Percentiles rank a stretch among this genome's conserved stretches.
phyloP scores from a whole-genome alignment of 2,329 filamentous ascomycete genomes.

The Diaporthe caulivora region DNA sequence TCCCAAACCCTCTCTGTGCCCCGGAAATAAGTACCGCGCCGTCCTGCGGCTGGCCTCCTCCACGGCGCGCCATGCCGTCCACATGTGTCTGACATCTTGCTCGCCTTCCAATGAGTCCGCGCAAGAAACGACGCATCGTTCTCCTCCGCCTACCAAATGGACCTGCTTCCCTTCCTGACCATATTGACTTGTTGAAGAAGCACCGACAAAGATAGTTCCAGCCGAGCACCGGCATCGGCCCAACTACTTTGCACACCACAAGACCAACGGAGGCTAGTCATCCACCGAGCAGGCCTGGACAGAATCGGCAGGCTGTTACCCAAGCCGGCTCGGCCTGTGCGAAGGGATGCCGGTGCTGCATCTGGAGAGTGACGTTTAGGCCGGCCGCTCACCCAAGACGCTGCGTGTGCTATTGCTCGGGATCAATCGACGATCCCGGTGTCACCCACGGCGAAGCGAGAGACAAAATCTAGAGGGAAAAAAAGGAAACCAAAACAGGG shows the following conservation, averaged over 20 bases:
- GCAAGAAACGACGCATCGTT: slow-evolving; percentile 29
- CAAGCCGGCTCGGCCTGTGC: slow-evolving; percentile 18
- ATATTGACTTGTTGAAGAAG: slow-evolving; percentile 29
- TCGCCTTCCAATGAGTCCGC: slow-evolving; percentile 16
- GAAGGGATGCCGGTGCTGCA: slow-evolving; percentile 16
- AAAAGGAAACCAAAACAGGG: neutral
- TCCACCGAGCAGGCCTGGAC: slow-evolving; percentile 15
- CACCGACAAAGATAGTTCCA: slow-evolving; percentile 3
- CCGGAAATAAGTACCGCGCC: too few species aligned
- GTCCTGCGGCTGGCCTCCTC: neutral
- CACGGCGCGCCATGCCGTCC: slow-evolving; percentile 28
- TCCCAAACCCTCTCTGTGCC: neutral
- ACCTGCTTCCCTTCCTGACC: slow-evolving; percentile 19
- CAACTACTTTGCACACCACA: neutral
- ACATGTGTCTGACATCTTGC: slow-evolving; percentile 13
- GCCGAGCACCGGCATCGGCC: neutral
- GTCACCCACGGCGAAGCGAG: slow-evolving; percentile 8
- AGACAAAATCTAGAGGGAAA: neutral
- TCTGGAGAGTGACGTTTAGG: slow-evolving; percentile 17
- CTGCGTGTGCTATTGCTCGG: neutral
- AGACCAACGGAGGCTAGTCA: slow-evolving; percentile 6
- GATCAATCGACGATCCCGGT: slow-evolving; percentile 7
- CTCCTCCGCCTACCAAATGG: slow-evolving; percentile 17
- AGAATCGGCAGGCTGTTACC: slow-evolving; percentile 9
- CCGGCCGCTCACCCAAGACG: slow-evolving; percentile 16